These are phyloP conservation scores for Nicotiana knightiana DNA, from an alignment of 257 asterid species.

Conservation along the genomic window DNA sequence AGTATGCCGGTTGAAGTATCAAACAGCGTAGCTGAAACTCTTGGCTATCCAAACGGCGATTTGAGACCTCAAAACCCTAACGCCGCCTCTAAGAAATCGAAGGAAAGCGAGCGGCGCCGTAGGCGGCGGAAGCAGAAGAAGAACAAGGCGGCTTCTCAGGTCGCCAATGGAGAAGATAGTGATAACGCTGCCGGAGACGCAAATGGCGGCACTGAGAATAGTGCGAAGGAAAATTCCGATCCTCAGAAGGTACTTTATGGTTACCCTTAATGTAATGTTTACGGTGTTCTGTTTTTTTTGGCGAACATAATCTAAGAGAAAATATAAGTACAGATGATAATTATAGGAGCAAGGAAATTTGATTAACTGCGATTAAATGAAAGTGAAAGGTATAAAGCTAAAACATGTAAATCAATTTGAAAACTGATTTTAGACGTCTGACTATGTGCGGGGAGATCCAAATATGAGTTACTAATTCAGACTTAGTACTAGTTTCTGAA, in stretches of 20 bases:
- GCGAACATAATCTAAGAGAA: background rate
- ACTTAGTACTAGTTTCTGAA: background rate
- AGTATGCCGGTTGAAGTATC: constrained; percentile 50
- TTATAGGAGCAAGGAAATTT: background rate
- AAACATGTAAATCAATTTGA: background rate
- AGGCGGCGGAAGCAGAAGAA: constrained; percentile 98
- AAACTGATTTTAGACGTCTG: background rate
- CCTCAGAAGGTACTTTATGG: constrained; percentile 53
- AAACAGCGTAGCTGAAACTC: constrained; percentile 25
- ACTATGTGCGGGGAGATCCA: background rate
- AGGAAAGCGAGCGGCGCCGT: constrained; percentile 77
- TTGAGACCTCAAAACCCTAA: constrained; percentile 41
- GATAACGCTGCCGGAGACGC: constrained; percentile 46
- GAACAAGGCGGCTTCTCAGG: constrained; percentile 38
- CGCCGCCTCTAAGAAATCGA: constrained; percentile 47
- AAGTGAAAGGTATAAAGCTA: background rate
- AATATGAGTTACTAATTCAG: background rate
- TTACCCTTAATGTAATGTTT: background rate
- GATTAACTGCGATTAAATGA: background rate
- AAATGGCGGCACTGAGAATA: constrained; percentile 37
- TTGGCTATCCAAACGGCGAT: constrained; percentile 27
- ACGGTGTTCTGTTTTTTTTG: background rate
- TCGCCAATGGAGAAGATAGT: constrained; percentile 43
- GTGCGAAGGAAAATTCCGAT: constrained; percentile 64
- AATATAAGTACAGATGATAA: background rate